phyloP scores from a whole-genome alignment of 805 yeast species.

The Candida namnaoensis region DNA sequence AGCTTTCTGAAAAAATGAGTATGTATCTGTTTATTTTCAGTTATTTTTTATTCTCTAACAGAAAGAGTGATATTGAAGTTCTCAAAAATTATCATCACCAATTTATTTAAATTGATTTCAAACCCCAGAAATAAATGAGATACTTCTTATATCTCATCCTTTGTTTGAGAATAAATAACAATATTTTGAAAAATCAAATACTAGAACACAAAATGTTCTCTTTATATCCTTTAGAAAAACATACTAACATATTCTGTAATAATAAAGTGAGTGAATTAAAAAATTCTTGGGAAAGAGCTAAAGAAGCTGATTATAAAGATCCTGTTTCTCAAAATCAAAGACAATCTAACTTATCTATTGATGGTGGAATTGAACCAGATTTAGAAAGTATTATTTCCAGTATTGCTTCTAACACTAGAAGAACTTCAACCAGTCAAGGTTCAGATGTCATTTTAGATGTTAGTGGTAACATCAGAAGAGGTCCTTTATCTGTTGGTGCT shows the following conservation, averaged over 20 bases:
- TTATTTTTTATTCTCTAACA: no score
- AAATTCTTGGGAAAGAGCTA: neutral
- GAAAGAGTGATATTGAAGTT: no score
- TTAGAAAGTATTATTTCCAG: conserved; percentile 20
- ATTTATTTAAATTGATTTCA: no score
- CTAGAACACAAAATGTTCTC: no score
- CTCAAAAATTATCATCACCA: no score
- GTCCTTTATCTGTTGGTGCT: conserved; percentile 34
- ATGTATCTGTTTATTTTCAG: no score
- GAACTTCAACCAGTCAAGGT: conserved; percentile 31
- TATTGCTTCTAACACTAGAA: conserved; percentile 18
- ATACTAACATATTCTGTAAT: neutral
- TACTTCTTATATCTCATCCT: no score
- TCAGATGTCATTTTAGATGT: conserved; percentile 26
- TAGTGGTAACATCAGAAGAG: conserved; percentile 35
- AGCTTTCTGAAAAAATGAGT: no score
- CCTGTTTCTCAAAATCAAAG: neutral
- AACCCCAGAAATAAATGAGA: no score
- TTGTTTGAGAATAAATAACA: no score
- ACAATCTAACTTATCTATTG: neutral
- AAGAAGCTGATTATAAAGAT: neutral
- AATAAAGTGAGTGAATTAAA: neutral
- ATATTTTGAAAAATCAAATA: no score
- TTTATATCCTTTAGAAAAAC: no score
- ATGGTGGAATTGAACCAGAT: conserved; percentile 18